A percentile compares a stretch with the other conserved stretches of the same genome.
Evolutionary conservation across 2,329 filamentous ascomycete species (phyloP).

Genomic region (Ceratocystis albifundus): DNA sequence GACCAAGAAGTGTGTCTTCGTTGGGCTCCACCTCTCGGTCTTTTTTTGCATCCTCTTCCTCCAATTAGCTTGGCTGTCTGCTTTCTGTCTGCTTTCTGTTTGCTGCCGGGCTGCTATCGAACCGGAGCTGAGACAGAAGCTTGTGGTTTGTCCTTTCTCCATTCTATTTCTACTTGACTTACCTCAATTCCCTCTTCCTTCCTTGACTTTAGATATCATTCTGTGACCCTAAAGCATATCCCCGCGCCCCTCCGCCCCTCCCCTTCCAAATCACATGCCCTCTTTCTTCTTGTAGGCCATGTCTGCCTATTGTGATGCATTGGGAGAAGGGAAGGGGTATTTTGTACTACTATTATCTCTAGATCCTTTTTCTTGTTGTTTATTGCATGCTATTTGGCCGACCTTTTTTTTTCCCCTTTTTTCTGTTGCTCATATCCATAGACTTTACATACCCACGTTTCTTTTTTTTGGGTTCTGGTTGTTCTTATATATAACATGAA

Average conservation of each 20-base stretch:
- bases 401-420: background rate
- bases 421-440: background rate
- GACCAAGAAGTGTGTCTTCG: too few species aligned
- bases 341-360: background rate
- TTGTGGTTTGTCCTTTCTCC: background rate
- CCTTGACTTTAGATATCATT: too few species aligned
- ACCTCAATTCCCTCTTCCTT: background rate
- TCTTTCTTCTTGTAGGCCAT: too few species aligned
- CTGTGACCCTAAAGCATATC: too few species aligned
- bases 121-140: background rate
- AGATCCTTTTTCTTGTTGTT: background rate
- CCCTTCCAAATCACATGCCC: too few species aligned
- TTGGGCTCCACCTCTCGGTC: background rate
- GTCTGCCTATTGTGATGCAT: background rate
- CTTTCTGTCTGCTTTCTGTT: background rate
- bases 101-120: background rate
- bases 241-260: too few species aligned
- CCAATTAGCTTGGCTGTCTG: background rate
- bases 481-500: background rate
- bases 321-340: background rate
- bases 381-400: background rate
- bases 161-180: background rate
- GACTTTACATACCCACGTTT: constrained; percentile 8
- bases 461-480: background rate
- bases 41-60: background rate